Base-by-base conservation (phyloP, 2,329 filamentous ascomycete genomes). In the Dactylellina parvicollis region DNA sequence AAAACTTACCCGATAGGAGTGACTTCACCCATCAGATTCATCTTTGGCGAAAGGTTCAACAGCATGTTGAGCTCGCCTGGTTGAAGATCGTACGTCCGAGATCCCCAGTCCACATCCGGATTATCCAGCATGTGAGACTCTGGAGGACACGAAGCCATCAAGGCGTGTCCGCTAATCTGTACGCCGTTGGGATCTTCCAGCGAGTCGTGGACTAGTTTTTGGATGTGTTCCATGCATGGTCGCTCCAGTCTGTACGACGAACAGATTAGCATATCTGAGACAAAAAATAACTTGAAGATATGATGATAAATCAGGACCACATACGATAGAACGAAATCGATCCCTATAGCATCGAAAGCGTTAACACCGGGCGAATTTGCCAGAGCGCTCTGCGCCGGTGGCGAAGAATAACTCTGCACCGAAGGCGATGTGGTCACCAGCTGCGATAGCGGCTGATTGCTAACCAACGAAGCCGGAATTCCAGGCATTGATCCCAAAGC, bases 301-400 rank as follows among this genome's bases (percentile, higher is more conserved):
- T 22, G 14, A 24, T 22, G 30, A 7, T 12, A 30, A 7, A 22
- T 22, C 77, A 34, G 46, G 81, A 26, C 80, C 79, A 87, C 91
- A 86, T 92, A 95, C 91, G 90, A 90, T 86, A 95, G 86, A 79
- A 95, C 91, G 83, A 95, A 94, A 82, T 95, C 91, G 83, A 95
- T 92, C 79, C 91, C 91, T 77, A 91, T 87, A 80, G 92, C 89
- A 80, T 94, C 90, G 82, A 91, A 90, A 80, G 93, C 90, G 46
- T 83, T 46, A 14, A 66, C 69, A 26, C 61, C 60, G 20, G 69
- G 69, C 38, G 69, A 73, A 9, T 47, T 56, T 8, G 40, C 30
- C 18, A 54, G 26, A 7, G 34, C 55, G 32, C 26, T 61, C 28
- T 69, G 70, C 28, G 44, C 50, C 9, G 32, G 36, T 0, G 71